These are phyloP conservation scores for Dothideomycetidae sp. DNA, from an alignment of 2,329 filamentous ascomycete species.

Conservation along the genomic window DNA sequence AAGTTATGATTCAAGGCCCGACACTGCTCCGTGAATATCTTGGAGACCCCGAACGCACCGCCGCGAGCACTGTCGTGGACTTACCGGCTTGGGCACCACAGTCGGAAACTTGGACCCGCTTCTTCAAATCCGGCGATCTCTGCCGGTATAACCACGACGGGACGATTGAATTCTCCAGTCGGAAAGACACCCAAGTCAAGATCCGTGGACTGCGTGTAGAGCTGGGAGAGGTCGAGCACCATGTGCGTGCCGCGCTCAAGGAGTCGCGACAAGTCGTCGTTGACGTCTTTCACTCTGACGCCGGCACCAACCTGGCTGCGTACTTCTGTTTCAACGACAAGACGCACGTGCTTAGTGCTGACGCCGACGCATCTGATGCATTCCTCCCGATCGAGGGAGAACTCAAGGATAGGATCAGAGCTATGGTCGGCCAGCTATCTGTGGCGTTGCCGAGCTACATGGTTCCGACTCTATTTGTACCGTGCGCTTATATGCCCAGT, in stretches of 20 bases:
- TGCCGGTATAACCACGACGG: conserved; percentile 57
- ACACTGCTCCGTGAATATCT: not conserved
- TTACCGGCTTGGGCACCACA: not conserved
- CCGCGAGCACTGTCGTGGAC: not conserved
- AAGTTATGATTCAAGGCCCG: not conserved
- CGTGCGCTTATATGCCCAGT: conserved; percentile 57
- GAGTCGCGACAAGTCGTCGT: conserved; percentile 19
- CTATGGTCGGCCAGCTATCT: conserved; percentile 46
- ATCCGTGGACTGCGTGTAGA: conserved; percentile 89
- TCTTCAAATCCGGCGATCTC: conserved; percentile 67
- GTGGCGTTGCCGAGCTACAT: conserved; percentile 61
- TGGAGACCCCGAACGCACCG: not conserved
- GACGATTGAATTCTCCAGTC: conserved; percentile 58
- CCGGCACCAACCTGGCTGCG: not conserved
- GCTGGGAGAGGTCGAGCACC: conserved; percentile 70
- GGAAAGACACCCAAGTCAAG: conserved; percentile 79
- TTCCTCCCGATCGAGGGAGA: not conserved
- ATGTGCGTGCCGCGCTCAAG: conserved; percentile 29
- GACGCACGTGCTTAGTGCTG: not conserved
- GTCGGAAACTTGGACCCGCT: conserved; percentile 9
- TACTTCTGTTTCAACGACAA: not conserved
- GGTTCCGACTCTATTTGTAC: conserved; percentile 74
- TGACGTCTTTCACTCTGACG: conserved; percentile 21
- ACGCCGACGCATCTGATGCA: not conserved
- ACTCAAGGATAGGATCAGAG: conserved; percentile 35